Evolutionary conservation across 2,329 filamentous ascomycete species (phyloP).

Genomic region (Penicillium sp.): DNA sequence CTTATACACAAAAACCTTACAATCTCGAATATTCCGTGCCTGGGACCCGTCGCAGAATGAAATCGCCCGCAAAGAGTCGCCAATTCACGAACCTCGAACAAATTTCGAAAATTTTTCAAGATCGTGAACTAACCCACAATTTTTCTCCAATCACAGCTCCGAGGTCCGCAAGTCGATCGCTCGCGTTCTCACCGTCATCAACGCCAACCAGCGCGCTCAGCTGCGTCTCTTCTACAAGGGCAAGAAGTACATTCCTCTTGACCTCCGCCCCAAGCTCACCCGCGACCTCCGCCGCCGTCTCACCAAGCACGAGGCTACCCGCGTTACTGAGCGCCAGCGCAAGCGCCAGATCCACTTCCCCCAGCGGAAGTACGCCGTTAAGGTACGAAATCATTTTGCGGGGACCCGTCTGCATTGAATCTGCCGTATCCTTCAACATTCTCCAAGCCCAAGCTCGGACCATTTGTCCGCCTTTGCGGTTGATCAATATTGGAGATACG

Average conservation of each 20-base stretch:
- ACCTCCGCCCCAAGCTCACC: conserved; percentile 97
- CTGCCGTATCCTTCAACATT: too few relatives aligned
- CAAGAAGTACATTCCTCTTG: conserved; percentile 99
- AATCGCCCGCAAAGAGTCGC: background rate
- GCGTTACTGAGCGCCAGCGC: conserved; percentile 87
- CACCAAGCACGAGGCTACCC: conserved; percentile 81
- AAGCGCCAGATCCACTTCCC: conserved; percentile 96
- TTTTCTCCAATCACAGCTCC: conserved; percentile 57
- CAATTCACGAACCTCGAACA: background rate
- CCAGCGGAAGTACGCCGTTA: conserved; percentile 97
- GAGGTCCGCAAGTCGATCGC: conserved; percentile 99
- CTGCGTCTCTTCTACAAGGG: conserved; percentile 99
- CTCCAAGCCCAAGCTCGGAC: too few relatives aligned
- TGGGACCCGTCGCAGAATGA: conserved; percentile 4
- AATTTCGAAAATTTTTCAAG: conserved; percentile 4
- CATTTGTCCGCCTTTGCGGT: too few relatives aligned
- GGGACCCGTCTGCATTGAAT: too few relatives aligned
- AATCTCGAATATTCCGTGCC: background rate
- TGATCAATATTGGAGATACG: background rate
- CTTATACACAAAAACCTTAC: too few relatives aligned
- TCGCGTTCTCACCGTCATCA: conserved; percentile 98
- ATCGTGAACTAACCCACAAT: conserved; percentile 23
- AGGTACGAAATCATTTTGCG: conserved; percentile 55
- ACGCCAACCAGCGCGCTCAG: conserved; percentile 97
- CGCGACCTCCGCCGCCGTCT: conserved; percentile 94